Evolutionary conservation across 345 rosid genomes (phyloP).

Genomic region (Brassica napus): Da-Ae NC_063435.1:2206501-2207000

Average conservation of each 20-base stretch:
- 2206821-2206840: too few relatives aligned
- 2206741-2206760: background rate
- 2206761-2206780: background rate
- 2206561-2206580: background rate
- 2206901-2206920: too few relatives aligned
- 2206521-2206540: background rate
- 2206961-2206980: too few relatives aligned
- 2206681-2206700: background rate
- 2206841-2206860: too few relatives aligned
- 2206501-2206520: background rate
- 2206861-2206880: too few relatives aligned
- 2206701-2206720: background rate
- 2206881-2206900: too few relatives aligned
- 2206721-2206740: background rate
- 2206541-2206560: background rate
- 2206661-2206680: background rate
- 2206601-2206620: background rate
- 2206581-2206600: background rate
- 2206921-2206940: too few relatives aligned
- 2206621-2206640: too few relatives aligned
- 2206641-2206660: background rate
- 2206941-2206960: too few relatives aligned
- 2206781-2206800: background rate
- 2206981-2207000: too few relatives aligned
- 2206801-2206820: background rate